Conservation (phyloP, 495 filamentous ascomycete genomes). For the Aspergillus carlsbadensis region DNA sequence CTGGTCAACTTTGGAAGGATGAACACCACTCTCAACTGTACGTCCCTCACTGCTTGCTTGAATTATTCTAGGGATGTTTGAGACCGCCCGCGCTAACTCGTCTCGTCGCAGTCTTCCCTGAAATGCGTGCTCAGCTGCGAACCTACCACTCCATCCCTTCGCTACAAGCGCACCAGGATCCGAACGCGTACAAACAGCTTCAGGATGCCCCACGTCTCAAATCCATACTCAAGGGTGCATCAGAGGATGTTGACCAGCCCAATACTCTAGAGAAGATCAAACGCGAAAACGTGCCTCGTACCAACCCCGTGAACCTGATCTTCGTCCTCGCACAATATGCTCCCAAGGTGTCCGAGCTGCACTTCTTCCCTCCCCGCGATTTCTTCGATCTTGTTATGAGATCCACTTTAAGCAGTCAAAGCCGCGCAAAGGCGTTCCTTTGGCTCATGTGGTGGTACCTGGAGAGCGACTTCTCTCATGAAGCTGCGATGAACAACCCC, state of each 20-base stretch:
- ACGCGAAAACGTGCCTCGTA: slow-evolving; percentile 65
- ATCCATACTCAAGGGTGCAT: slow-evolving; percentile 95
- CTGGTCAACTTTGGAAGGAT: slow-evolving; percentile 96
- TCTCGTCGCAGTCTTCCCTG: slow-evolving; percentile 81
- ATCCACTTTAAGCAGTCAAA: slow-evolving; percentile 74
- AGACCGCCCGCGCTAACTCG: slow-evolving; percentile 13
- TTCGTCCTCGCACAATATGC: slow-evolving; percentile 93
- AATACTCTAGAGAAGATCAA: slow-evolving; percentile 82
- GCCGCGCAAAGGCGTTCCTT: slow-evolving; percentile 83
- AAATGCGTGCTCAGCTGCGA: slow-evolving; percentile 97
- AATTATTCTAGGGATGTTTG: not conserved
- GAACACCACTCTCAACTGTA: slow-evolving; percentile 99
- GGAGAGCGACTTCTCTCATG: slow-evolving; percentile 88
- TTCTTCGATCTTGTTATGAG: slow-evolving; percentile 98
- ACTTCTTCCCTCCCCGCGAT: slow-evolving; percentile 82
- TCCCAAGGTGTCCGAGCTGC: slow-evolving; percentile 84
- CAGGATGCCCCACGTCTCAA: slow-evolving; percentile 96
- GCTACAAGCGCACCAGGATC: slow-evolving; percentile 90
- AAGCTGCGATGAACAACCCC: slow-evolving; percentile 82
- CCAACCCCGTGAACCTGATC: slow-evolving; percentile 95
- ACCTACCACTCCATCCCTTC: slow-evolving; percentile 98
- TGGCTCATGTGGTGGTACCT: slow-evolving; percentile 99
- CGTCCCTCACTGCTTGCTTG: slow-evolving; percentile 22
- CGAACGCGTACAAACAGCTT: slow-evolving; percentile 94
- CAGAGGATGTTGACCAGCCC: slow-evolving; percentile 88